Evolutionary conservation across 129 eudicot species (phyloP).

Genomic region (Arctium lappa): DNA sequence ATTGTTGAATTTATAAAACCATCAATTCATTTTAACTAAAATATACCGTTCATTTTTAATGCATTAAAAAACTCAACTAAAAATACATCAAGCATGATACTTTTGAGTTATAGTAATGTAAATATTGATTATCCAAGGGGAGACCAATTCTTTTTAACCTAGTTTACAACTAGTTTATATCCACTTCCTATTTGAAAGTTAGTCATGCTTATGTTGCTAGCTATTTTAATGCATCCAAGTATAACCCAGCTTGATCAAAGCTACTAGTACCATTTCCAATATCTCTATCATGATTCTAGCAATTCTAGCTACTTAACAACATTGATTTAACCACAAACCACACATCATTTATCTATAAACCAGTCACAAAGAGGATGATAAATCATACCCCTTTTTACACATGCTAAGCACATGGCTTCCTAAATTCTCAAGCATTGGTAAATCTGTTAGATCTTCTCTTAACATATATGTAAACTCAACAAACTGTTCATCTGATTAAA

Average conservation of each 20-base stretch:
- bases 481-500: background rate
- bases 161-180: background rate
- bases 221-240: background rate
- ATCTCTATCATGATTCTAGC: background rate
- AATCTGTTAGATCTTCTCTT: background rate
- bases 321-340: conserved; percentile 5
- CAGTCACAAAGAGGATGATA: background rate
- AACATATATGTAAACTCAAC: background rate
- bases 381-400: background rate
- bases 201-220: background rate
- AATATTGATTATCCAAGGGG: background rate
- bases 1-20: too few relatives aligned
- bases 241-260: background rate
- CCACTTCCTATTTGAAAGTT: conserved; percentile 2
- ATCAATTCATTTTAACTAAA: too few relatives aligned
- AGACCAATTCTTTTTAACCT: background rate
- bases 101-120: background rate
- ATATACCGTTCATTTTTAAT: too few relatives aligned
- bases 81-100: too few relatives aligned
- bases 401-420: conserved; percentile 11
- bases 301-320: background rate
- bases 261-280: background rate
- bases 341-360: conserved; percentile 7
- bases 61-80: too few relatives aligned
- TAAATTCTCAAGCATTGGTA: background rate